Percentiles rank a stretch among this genome's conserved stretches.
Evolutionary conservation across 2,329 filamentous ascomycete genomes (phyloP).

Genomic region (Aphanoascus verrucosus): DNA sequence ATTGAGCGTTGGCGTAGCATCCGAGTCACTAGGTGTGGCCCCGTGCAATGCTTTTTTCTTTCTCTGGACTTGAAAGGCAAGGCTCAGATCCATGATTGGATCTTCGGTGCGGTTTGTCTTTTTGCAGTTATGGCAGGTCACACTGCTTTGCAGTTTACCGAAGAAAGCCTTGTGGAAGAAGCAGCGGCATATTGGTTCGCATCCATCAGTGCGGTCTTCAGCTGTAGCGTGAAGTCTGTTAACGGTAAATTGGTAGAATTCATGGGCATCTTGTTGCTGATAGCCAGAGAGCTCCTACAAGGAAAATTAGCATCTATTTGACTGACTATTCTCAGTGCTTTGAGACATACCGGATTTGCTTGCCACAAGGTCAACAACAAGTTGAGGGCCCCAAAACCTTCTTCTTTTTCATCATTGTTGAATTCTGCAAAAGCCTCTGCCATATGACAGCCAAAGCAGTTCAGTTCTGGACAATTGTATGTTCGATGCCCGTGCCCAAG

Average conservation of each 20-base stretch:
- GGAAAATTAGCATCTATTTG: slow-evolving; percentile 36
- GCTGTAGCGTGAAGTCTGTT: slow-evolving; percentile 75
- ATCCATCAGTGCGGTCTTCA: slow-evolving; percentile 58
- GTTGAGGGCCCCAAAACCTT: slow-evolving; percentile 81
- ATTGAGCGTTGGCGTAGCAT: slow-evolving; percentile 47
- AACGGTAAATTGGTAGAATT: slow-evolving; percentile 91
- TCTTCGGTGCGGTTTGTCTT: slow-evolving; percentile 75
- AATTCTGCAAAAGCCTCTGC: slow-evolving; percentile 55
- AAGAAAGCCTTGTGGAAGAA: slow-evolving; percentile 93
- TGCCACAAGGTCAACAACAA: slow-evolving; percentile 87
- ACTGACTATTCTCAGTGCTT: slow-evolving; percentile 25
- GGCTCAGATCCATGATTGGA: slow-evolving; percentile 79
- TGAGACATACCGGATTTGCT: slow-evolving; percentile 11
- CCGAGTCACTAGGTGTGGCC: slow-evolving; percentile 26
- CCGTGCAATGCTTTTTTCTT: slow-evolving; percentile 38
- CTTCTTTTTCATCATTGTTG: slow-evolving; percentile 54
- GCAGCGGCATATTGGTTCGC: slow-evolving; percentile 57
- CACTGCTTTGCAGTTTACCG: slow-evolving; percentile 79
- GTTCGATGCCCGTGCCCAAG: slow-evolving; percentile 79
- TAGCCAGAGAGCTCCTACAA: slow-evolving; percentile 66
- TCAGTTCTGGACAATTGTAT: slow-evolving; percentile 53
- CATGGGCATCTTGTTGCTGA: slow-evolving; percentile 91
- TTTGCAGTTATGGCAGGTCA: slow-evolving; percentile 79
- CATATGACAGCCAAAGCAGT: slow-evolving; percentile 51
- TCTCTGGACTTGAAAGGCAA: slow-evolving; percentile 75